phyloP scores from a whole-genome alignment of 2,329 filamentous ascomycete genomes.

The Zymoseptoria crescenta region DNA sequence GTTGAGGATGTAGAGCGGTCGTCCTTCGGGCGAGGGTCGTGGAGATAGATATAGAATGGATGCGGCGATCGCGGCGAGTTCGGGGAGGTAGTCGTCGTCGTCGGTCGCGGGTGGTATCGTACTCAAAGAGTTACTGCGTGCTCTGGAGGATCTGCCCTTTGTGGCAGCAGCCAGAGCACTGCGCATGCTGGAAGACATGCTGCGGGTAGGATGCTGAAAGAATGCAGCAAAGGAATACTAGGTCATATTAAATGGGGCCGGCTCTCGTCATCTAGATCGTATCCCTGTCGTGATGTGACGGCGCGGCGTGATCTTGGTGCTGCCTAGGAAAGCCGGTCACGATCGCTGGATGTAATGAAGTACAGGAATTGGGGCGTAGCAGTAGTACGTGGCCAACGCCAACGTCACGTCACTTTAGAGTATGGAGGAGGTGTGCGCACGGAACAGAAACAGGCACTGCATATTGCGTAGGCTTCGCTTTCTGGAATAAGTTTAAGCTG shows the following conservation, averaged over 20 bases:
- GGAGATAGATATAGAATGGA: constrained; percentile 49
- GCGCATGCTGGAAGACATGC: constrained; percentile 15
- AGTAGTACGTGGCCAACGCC: background rate
- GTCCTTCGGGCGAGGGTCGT: constrained; percentile 41
- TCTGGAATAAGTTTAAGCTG: background rate
- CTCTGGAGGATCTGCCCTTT: constrained; percentile 17
- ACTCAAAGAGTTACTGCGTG: constrained; percentile 37
- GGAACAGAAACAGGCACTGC: too few relatives aligned
- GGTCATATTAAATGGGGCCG: background rate
- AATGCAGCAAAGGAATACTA: background rate
- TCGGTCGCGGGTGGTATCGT: constrained; percentile 39
- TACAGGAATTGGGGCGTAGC: too few relatives aligned
- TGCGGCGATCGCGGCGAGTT: constrained; percentile 43
- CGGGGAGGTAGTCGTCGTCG: constrained; percentile 41
- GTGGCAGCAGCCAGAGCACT: constrained; percentile 26
- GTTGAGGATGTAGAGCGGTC: constrained; percentile 48
- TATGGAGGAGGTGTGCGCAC: too few relatives aligned
- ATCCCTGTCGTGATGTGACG: background rate
- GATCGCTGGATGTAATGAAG: background rate
- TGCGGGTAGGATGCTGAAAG: background rate
- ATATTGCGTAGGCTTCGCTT: background rate
- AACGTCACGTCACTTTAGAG: background rate
- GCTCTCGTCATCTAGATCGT: background rate
- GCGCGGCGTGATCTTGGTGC: background rate
- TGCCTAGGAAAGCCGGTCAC: background rate